Percentiles rank a stretch among this genome's conserved stretches.
phyloP scores from a whole-genome alignment of 2,329 filamentous ascomycete genomes.

The Cercospora beticola region DNA sequence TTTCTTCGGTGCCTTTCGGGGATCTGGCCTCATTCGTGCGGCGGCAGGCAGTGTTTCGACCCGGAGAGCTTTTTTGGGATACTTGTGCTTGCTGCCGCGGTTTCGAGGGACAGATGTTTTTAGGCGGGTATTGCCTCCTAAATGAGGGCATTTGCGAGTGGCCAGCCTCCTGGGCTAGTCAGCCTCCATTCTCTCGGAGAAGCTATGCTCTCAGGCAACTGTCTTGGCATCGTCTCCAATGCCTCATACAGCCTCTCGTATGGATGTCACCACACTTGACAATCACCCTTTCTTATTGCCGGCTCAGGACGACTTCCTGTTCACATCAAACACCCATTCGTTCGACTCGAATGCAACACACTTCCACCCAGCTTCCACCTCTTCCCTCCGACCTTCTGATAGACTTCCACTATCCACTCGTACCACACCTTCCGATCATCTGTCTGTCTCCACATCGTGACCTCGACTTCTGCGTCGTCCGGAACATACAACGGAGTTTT shows the following conservation, averaged over 20 bases:
- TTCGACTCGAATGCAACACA: constrained; percentile 67
- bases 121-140: not conserved
- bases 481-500: constrained; percentile 88
- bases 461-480: constrained; percentile 77
- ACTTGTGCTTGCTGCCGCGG: not conserved
- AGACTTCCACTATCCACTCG: constrained; percentile 93
- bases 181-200: not conserved
- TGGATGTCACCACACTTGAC: not conserved
- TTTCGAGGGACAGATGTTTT: not conserved
- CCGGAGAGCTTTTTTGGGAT: no score
- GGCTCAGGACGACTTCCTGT: not conserved
- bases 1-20: not conserved
- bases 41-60: not conserved
- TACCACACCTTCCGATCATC: constrained; percentile 98
- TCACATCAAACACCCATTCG: constrained; percentile 70
- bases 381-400: constrained; percentile 56
- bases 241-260: not conserved
- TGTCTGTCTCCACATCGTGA: constrained; percentile 94
- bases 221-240: not conserved
- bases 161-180: not conserved
- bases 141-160: not conserved
- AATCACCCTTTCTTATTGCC: not conserved
- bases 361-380: constrained; percentile 66
- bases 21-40: not conserved
- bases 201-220: not conserved